Evolutionary conservation across 768 basidiomycete species (phyloP).

Genomic region (Lactarius deliciosus): DNA sequence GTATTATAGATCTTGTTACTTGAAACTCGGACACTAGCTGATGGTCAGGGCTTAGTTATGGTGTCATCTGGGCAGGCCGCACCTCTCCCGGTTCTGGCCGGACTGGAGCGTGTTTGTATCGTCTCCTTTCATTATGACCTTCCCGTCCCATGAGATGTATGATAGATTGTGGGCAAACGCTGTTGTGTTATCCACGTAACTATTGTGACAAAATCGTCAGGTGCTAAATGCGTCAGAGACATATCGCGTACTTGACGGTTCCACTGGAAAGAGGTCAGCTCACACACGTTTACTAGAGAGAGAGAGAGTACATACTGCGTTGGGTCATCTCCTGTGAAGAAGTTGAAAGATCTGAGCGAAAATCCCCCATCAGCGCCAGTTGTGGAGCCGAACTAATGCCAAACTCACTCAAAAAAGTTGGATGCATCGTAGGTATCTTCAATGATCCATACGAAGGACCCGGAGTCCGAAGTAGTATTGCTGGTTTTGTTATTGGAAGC

Average conservation of each 20-base stretch:
- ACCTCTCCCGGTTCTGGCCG: slow-evolving; percentile 66
- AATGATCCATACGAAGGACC: slow-evolving; percentile 24
- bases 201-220: slow-evolving; percentile 33
- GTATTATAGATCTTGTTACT: slow-evolving; percentile 63
- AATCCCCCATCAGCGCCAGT: neutral
- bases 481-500: slow-evolving; percentile 15
- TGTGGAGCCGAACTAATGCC: neutral
- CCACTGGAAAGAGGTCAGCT: slow-evolving; percentile 47
- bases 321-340: slow-evolving; percentile 21
- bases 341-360: slow-evolving; percentile 20
- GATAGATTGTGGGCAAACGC: slow-evolving; percentile 57
- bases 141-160: slow-evolving; percentile 55
- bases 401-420: slow-evolving; percentile 30
- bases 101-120: slow-evolving; percentile 54
- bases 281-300: neutral
- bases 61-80: slow-evolving; percentile 7
- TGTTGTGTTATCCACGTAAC: slow-evolving; percentile 57
- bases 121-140: slow-evolving; percentile 77
- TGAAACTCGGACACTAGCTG: slow-evolving; percentile 72
- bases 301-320: slow-evolving; percentile 29
- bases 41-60: neutral
- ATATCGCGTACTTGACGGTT: slow-evolving; percentile 56
- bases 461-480: slow-evolving; percentile 17
- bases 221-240: neutral
- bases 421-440: slow-evolving; percentile 26